Conservation (phyloP, 805 yeast species). For the Zygotorulaspora danielsina region DNA sequence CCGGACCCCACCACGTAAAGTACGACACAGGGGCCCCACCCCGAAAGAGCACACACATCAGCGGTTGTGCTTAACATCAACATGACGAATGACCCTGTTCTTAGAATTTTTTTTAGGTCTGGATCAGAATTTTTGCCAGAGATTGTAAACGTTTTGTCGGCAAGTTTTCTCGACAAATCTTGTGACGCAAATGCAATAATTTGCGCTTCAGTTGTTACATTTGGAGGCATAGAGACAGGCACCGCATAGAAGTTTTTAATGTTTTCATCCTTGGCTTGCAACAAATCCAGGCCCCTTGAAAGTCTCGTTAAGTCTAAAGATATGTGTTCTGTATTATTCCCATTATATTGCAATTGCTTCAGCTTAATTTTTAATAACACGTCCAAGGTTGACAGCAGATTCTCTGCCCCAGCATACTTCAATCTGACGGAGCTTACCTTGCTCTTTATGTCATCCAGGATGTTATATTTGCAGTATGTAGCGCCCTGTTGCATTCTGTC, state of each 20-base stretch:
- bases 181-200: not conserved
- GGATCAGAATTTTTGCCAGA: conserved; percentile 5
- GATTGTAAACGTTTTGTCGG: not conserved
- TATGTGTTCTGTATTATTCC: not conserved
- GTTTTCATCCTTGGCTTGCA: not conserved
- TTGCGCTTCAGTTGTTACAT: not conserved
- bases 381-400: conserved; percentile 7
- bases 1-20: conserved; percentile 15
- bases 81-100: conserved; percentile 12
- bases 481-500: not conserved
- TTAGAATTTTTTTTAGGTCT: conserved; percentile 8
- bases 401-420: not conserved
- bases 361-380: conserved; percentile 5
- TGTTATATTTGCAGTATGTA: not conserved
- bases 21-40: conserved; percentile 11
- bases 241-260: not conserved
- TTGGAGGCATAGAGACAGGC: not conserved
- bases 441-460: not conserved
- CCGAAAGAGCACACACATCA: conserved; percentile 13
- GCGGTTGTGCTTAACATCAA: conserved; percentile 14
- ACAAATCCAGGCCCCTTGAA: not conserved
- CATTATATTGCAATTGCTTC: conserved; percentile 4
- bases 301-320: conserved; percentile 5
- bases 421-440: not conserved
- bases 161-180: not conserved